Conservation (phyloP, 169 alveolate genomes). For the Neospora caninum region DNA sequence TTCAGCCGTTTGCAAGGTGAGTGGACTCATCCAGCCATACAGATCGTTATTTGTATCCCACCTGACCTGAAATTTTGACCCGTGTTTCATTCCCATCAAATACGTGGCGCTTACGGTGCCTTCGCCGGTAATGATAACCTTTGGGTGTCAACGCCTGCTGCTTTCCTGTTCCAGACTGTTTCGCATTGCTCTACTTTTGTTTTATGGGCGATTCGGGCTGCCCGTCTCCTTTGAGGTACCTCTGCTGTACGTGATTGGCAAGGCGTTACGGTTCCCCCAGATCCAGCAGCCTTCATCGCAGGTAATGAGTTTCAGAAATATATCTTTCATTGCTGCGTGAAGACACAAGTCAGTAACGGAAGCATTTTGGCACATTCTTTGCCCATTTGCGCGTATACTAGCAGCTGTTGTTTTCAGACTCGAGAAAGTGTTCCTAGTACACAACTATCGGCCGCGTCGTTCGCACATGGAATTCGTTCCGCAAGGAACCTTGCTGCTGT, state of each 20-base stretch:
- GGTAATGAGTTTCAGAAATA: neutral
- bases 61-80: too few species aligned
- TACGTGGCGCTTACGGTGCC: too few species aligned
- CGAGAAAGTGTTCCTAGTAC: too few species aligned
- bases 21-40: neutral
- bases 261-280: neutral
- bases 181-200: neutral
- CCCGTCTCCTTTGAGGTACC: neutral
- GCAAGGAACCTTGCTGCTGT: too few species aligned
- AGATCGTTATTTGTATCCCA: too few species aligned
- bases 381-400: neutral
- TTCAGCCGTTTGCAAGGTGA: conserved; percentile 61
- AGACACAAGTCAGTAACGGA: too few species aligned
- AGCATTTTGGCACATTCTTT: neutral
- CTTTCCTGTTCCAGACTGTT: neutral
- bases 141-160: neutral
- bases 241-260: neutral
- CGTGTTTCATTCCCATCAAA: too few species aligned
- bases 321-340: too few species aligned
- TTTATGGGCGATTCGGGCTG: conserved; percentile 7
- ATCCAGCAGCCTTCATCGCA: neutral
- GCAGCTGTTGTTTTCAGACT: neutral
- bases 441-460: too few species aligned
- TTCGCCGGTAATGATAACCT: neutral
- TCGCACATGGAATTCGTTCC: too few species aligned